These are phyloP conservation scores for Boletus insuetus DNA, from an alignment of 768 basidiomycete genomes.

Conservation along the genomic window DNA sequence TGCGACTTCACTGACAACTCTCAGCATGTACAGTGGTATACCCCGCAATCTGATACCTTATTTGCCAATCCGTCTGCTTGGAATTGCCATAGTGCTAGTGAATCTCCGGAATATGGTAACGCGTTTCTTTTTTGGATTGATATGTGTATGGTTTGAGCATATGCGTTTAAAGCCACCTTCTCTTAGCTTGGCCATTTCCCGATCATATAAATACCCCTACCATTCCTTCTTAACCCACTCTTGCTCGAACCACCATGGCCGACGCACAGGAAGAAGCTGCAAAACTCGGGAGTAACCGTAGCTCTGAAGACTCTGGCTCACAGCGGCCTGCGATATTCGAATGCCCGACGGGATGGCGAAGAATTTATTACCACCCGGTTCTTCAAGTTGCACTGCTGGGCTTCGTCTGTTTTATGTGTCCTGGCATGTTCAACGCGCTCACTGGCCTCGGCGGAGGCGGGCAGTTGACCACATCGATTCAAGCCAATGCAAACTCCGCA, in stretches of 20 bases:
- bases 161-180: too few relatives aligned
- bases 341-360: slow-evolving; percentile 49
- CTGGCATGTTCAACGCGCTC: slow-evolving; percentile 75
- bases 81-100: too few relatives aligned
- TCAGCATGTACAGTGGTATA: too few relatives aligned
- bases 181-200: too few relatives aligned
- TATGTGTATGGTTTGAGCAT: too few relatives aligned
- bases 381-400: slow-evolving; percentile 52
- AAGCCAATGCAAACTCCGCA: slow-evolving; percentile 66
- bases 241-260: slow-evolving; percentile 15
- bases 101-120: too few relatives aligned
- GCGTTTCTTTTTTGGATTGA: too few relatives aligned
- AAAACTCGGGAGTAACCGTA: slow-evolving; percentile 15
- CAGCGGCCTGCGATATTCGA: slow-evolving; percentile 34
- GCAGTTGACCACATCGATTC: slow-evolving; percentile 58
- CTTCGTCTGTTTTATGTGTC: slow-evolving; percentile 58
- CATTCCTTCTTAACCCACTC: background rate
- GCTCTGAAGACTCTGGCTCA: slow-evolving; percentile 20
- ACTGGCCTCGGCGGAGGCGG: slow-evolving; percentile 81
- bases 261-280: slow-evolving; percentile 10
- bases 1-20: too few relatives aligned
- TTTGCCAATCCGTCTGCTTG: too few relatives aligned
- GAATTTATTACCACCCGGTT: slow-evolving; percentile 52
- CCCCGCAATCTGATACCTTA: too few relatives aligned
- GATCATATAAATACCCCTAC: background rate